Evolutionary conservation across 257 asterid genomes (phyloP).

Genomic region (Gentiana straminea): DNA sequence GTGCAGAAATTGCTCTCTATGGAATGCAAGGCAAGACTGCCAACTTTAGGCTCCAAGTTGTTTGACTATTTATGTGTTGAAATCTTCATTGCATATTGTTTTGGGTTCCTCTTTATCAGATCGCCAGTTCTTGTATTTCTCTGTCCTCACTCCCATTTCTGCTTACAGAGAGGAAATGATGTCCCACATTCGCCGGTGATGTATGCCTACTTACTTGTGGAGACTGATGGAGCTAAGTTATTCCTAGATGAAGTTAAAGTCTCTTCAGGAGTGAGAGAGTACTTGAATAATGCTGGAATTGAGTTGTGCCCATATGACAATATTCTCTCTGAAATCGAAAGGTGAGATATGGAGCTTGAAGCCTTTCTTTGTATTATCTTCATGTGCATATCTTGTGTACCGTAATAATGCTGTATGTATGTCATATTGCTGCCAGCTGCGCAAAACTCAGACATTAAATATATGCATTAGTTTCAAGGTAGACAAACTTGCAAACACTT

Average conservation of each 20-base stretch:
- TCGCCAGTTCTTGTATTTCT: slow-evolving; percentile 9
- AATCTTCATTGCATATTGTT: neutral
- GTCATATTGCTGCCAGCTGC: neutral
- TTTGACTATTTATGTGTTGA: neutral
- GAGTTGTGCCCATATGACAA: slow-evolving; percentile 72
- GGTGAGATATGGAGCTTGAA: slow-evolving; percentile 27
- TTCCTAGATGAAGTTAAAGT: slow-evolving; percentile 65
- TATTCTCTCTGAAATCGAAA: slow-evolving; percentile 77
- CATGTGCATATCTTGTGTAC: neutral
- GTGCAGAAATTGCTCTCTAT: no score
- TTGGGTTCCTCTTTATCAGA: neutral
- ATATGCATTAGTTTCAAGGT: no score
- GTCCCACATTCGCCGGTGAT: slow-evolving; percentile 86
- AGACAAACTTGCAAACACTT: no score
- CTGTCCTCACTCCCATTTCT: slow-evolving; percentile 6
- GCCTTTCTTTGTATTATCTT: slow-evolving; percentile 1
- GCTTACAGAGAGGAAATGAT: slow-evolving; percentile 78
- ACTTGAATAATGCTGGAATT: slow-evolving; percentile 71
- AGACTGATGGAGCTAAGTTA: slow-evolving; percentile 71
- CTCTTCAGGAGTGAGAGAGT: slow-evolving; percentile 58
- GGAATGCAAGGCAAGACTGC: no score
- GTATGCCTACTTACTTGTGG: slow-evolving; percentile 88
- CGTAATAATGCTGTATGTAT: neutral
- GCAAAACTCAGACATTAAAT: no score
- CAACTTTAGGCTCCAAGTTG: no score